Base-by-base conservation (phyloP, 345 rosid genomes). In the Pugionium dolabratum region DNA sequence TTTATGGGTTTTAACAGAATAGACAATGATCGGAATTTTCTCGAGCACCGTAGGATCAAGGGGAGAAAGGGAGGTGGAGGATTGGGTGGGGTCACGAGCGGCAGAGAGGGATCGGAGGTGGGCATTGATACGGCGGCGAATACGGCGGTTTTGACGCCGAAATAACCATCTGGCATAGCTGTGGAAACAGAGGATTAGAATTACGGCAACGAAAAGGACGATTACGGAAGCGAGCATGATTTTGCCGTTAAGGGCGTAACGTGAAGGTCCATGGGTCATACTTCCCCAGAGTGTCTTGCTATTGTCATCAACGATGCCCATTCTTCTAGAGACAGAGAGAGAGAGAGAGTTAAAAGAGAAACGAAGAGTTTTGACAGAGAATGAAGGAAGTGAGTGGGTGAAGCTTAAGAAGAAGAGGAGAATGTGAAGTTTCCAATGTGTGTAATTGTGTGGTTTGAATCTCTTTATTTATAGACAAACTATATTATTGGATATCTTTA, bases 21-120 rank as follows among this genome's bases (percentile, higher is more conserved):
- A 82, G 29, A 77, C 72, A 54, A 93, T 84, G 25, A 81, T 56
- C 2, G 90, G 91, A 7, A 90, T 82, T 4, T 79, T 73, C 51
- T 79, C 78, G 9, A 87, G 74, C 37, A 85, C 79, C 7, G 74
- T 36, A 5, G 71, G 61, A 55, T 83, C 88, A 18, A 93, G 78
- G 18, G 90, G 86, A 25, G 71, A 32, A 4, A 72, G 66, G 1
- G 76, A 65, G 6, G 75, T 8, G 26, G 76, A 36, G 2, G 67
- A 49, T 9, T 60, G 64, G 2, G 74, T 62, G 9, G 72, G 65
- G 4, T 35, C n/a, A n/a, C n/a, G n/a, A n/a, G n/a, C n/a, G n/a
- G n/a, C n/a, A n/a, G n/a, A n/a, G n/a, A n/a, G n/a, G n/a, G n/a
- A n/a, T n/a, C n/a, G n/a, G n/a, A n/a, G n/a, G n/a, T n/a, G n/a